Base-by-base conservation (phyloP, 257 asterid species). In the Avicennia marina region DNA sequence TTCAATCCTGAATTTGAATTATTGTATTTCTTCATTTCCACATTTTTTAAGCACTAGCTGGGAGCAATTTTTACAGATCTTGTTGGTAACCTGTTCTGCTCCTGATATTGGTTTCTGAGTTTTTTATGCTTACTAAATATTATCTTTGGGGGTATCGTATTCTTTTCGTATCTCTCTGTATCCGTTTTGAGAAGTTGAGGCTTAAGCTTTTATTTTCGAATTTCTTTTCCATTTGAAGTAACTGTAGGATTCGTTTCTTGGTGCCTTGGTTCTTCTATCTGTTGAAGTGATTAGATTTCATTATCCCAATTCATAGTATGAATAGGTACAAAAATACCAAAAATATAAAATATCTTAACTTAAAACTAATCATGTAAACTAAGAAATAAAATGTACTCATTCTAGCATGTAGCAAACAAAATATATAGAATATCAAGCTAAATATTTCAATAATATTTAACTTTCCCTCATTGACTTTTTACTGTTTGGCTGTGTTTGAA, bases 1-100 rank as follows among this genome's bases (percentile, higher is more conserved):
- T 43, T 24, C 54, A 26, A 27, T 46, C 10, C 32, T 56, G 58
- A 43, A 21, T 32, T 45, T 44, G 55, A 49, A 12, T 65, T 43
- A n/a, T 42, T 43, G 38, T 39, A 8, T 20, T 7, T 41, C 11
- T 16, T 31, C 15, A 16, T 33, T 44, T 52, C n/a, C 41, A 21
- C 20, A 48, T n/a, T 63, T 53, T 20, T 44, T 29, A 20, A 27
- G 17, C 12, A 27, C 19, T 41, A 10, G 15, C 17, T 17, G 13
- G 24, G 25, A 25, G 10, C 19, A 36, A 11, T 9, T 34, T 19
- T n/a, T 16, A 26, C 24, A 22, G 52, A 56, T 56, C 25, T 56
- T 39, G 25, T 25, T 56, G 34, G 15, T 39, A 11, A 9, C 45
- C 33, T n/a, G 12, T 41, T 55, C 16, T 56, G 31, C 49, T 33